phyloP scores from a whole-genome alignment of 768 basidiomycete species.

The Candolleomyces aberdarensis region DNA sequence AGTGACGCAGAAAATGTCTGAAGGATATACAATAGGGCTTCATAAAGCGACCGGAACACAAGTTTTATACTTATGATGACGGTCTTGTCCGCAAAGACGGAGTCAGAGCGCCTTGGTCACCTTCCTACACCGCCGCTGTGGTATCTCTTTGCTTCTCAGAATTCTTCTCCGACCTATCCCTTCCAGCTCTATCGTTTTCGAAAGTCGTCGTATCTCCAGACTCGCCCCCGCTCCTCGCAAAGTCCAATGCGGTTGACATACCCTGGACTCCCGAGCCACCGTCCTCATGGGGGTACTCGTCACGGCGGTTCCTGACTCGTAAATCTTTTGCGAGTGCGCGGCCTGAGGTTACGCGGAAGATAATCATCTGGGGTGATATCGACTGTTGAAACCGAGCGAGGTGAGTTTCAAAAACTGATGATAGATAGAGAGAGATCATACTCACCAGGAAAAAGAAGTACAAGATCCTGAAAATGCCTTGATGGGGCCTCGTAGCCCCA shows the following conservation, averaged over 20 bases:
- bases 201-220: background rate
- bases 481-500: conserved; percentile 4
- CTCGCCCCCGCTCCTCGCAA: background rate
- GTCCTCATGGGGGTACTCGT: background rate
- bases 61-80: no score
- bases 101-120: no score
- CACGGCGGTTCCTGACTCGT: background rate
- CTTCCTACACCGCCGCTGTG: no score
- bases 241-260: background rate
- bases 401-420: background rate
- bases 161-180: no score
- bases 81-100: no score
- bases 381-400: background rate
- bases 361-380: conserved; percentile 9
- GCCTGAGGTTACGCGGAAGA: conserved; percentile 9
- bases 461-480: conserved; percentile 7
- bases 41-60: no score
- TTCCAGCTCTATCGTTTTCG: no score
- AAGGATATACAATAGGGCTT: no score
- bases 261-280: background rate
- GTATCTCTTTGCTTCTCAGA: no score
- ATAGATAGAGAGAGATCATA: background rate
- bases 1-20: no score
- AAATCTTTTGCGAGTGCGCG: background rate
- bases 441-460: conserved; percentile 10